phyloP scores from a whole-genome alignment of 768 basidiomycete species.

The Boletus rex-veris region DNA sequence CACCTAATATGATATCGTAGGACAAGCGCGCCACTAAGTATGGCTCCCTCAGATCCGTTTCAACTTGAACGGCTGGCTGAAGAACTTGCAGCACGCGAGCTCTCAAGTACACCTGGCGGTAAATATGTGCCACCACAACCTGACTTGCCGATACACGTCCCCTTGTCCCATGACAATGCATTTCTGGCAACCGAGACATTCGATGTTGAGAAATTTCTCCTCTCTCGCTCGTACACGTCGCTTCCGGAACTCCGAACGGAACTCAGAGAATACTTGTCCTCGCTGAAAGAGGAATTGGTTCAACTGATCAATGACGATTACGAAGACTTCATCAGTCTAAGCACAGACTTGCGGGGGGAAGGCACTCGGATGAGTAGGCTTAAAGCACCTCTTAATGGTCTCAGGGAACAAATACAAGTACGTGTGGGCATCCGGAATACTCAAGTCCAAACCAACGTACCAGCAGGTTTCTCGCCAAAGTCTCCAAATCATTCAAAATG shows the following conservation, averaged over 20 bases:
- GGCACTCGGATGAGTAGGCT: conserved; percentile 66
- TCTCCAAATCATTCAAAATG: conserved; percentile 63
- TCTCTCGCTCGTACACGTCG: conserved; percentile 80
- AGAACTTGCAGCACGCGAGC: conserved; percentile 60
- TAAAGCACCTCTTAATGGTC: conserved; percentile 58
- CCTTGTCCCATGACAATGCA: conserved; percentile 78
- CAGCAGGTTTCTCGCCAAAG: conserved; percentile 54
- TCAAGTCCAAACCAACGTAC: background rate
- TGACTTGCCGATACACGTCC: conserved; percentile 60
- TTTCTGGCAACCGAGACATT: conserved; percentile 68
- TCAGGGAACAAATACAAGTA: conserved; percentile 70
- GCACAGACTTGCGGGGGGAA: conserved; percentile 88
- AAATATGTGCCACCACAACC: conserved; percentile 24
- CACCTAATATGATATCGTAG: no score
- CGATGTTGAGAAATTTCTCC: conserved; percentile 82
- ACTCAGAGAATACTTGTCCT: conserved; percentile 77
- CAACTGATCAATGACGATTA: conserved; percentile 97
- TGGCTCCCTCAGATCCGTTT: conserved; percentile 46
- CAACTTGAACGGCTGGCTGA: conserved; percentile 70
- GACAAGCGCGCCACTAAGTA: no score
- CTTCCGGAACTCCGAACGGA: conserved; percentile 86
- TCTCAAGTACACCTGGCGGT: conserved; percentile 18
- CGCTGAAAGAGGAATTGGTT: conserved; percentile 90
- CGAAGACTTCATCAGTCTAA: conserved; percentile 94
- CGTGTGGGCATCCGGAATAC: conserved; percentile 26